Conservation (phyloP, 495 filamentous ascomycete species). For the Astrothelium subdiscretum region DNA sequence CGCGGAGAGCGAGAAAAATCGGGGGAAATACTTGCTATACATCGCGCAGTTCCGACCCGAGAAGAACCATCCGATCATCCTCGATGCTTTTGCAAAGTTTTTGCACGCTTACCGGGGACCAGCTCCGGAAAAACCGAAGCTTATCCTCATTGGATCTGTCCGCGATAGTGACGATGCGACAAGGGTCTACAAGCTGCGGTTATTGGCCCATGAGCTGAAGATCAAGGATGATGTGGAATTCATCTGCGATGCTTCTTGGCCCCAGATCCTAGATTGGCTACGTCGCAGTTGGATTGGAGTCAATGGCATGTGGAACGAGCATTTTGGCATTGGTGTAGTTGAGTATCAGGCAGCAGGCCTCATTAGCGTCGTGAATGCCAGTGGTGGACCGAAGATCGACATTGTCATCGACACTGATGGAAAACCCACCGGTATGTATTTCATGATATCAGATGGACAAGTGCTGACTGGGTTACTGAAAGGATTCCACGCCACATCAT, state of each 20-base stretch:
- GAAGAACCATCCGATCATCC: slow-evolving; percentile 81
- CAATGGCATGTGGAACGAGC: slow-evolving; percentile 99
- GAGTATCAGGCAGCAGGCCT: slow-evolving; percentile 95
- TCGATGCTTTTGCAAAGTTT: slow-evolving; percentile 73
- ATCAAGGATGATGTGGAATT: slow-evolving; percentile 78
- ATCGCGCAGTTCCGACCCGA: slow-evolving; percentile 96
- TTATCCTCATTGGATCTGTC: slow-evolving; percentile 81
- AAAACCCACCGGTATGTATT: slow-evolving; percentile 49
- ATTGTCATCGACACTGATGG: slow-evolving; percentile 76
- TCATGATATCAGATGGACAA: neutral
- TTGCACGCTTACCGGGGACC: slow-evolving; percentile 31
- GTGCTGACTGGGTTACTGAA: slow-evolving; percentile 2
- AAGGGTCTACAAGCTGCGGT: slow-evolving; percentile 78
- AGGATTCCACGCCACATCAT: slow-evolving; percentile 75
- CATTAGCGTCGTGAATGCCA: slow-evolving; percentile 82
- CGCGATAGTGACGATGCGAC: slow-evolving; percentile 73
- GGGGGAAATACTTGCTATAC: slow-evolving; percentile 66
- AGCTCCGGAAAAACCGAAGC: slow-evolving; percentile 34
- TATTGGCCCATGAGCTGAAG: slow-evolving; percentile 76
- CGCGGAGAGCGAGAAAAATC: slow-evolving; percentile 48
- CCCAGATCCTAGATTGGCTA: slow-evolving; percentile 68
- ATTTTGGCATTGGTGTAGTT: slow-evolving; percentile 96
- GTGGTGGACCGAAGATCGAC: slow-evolving; percentile 82
- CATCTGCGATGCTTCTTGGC: slow-evolving; percentile 79
- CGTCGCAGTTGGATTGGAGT: slow-evolving; percentile 65